phyloP scores from a whole-genome alignment of 257 asterid genomes.

The Solanum pimpinellifolium region DNA sequence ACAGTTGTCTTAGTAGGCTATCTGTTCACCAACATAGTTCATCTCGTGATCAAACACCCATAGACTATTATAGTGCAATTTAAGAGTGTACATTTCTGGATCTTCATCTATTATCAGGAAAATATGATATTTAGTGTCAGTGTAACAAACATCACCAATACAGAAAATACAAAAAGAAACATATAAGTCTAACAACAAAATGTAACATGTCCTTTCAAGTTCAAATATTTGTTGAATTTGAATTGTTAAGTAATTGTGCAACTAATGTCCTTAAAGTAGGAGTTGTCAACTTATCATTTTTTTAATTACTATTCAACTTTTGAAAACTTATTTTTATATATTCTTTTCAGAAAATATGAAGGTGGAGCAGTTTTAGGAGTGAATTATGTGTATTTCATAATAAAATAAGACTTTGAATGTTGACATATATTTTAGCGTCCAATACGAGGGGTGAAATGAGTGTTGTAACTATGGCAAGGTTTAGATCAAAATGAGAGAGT shows the following conservation, averaged over 20 bases:
- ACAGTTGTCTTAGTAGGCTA: not conserved
- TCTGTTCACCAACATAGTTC: not conserved
- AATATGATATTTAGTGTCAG: too few relatives aligned
- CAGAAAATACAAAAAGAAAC: too few relatives aligned
- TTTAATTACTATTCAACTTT: not conserved
- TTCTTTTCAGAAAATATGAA: not conserved
- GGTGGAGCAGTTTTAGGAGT: not conserved
- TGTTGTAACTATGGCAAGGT: not conserved
- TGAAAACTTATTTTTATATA: too few relatives aligned
- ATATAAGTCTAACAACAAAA: too few relatives aligned
- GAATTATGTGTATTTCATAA: not conserved
- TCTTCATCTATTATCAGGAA: not conserved
- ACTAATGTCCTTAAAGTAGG: not conserved
- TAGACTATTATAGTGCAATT: not conserved
- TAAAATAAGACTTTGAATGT: too few relatives aligned
- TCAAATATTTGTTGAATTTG: too few relatives aligned
- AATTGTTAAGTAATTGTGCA: not conserved
- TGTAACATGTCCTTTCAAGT: too few relatives aligned
- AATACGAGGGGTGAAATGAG: not conserved
- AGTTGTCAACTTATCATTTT: too few relatives aligned
- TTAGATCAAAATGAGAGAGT: not conserved
- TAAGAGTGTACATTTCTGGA: not conserved
- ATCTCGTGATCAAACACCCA: not conserved
- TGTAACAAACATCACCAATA: too few relatives aligned
- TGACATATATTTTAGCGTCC: not conserved